Conservation (phyloP, 2,329 filamentous ascomycete genomes). For the Colletotrichum tamarilloi region DNA sequence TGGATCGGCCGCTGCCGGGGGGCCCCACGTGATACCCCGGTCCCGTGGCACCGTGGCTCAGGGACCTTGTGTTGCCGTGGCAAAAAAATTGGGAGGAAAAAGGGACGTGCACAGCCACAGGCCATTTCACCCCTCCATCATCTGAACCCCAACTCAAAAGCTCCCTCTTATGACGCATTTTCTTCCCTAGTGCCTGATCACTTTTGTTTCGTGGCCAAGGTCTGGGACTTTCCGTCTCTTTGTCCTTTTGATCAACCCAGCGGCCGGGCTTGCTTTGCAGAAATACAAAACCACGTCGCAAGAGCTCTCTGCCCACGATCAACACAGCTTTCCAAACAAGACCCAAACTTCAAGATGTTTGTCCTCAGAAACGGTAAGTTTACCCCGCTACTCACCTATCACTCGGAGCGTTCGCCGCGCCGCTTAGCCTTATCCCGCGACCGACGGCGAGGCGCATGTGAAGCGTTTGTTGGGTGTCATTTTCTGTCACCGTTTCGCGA, state of each 20-base stretch:
- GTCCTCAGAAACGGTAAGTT: conserved; percentile 52
- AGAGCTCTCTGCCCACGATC: conserved; percentile 13
- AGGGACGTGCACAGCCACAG: conserved; percentile 41
- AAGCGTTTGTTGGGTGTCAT: not conserved
- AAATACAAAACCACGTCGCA: conserved; percentile 27
- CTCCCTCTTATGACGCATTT: conserved; percentile 46
- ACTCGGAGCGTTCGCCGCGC: not conserved
- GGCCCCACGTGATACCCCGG: conserved; percentile 14
- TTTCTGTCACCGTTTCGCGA: conserved; percentile 5
- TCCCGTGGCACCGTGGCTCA: conserved; percentile 19
- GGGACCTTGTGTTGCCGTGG: conserved; percentile 29
- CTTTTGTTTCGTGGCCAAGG: conserved; percentile 32
- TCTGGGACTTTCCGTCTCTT: conserved; percentile 20
- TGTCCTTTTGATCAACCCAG: conserved; percentile 9
- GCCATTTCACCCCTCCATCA: conserved; percentile 33
- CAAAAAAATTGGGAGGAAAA: conserved; percentile 20
- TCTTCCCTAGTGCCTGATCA: conserved; percentile 29
- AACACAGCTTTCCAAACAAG: conserved; percentile 14
- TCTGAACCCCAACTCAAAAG: conserved; percentile 25
- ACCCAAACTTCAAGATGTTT: conserved; percentile 46
- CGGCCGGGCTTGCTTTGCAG: conserved; percentile 22
- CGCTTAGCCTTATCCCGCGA: not conserved
- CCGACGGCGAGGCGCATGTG: not conserved
- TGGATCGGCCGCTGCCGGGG: conserved; percentile 1
- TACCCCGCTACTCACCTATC: conserved; percentile 27